These are phyloP conservation scores for Saccharomyces hybrid DNA, from an alignment of 1,139 yeast genomes.

Conservation along the genomic window DNA sequence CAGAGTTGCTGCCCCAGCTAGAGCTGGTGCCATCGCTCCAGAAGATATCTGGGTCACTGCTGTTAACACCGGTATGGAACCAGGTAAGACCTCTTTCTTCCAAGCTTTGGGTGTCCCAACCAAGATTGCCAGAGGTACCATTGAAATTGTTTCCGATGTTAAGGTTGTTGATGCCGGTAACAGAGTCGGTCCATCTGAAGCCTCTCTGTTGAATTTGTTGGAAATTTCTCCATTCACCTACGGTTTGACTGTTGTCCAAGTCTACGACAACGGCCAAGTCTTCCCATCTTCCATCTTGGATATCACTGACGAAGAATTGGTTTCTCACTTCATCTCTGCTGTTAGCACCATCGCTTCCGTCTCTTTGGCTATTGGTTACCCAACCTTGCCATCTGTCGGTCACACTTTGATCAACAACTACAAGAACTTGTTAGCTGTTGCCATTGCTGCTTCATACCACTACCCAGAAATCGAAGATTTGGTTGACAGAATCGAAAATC, in stretches of 20 bases:
- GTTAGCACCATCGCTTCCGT: conserved; percentile 89
- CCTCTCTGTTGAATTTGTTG: conserved; percentile 97
- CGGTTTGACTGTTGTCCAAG: conserved; percentile 95
- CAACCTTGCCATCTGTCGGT: conserved; percentile 98
- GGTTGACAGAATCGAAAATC: conserved; percentile 99
- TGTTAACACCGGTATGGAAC: conserved; percentile 99
- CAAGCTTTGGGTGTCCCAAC: conserved; percentile 99
- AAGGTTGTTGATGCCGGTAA: conserved; percentile 81
- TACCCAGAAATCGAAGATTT: conserved; percentile 98
- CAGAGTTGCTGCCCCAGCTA: conserved; percentile 53
- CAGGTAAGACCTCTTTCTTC: conserved; percentile 99
- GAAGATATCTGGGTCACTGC: conserved; percentile 96
- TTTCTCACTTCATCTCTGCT: conserved; percentile 87
- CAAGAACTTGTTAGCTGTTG: conserved; percentile 97
- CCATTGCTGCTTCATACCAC: conserved; percentile 97
- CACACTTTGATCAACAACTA: conserved; percentile 98
- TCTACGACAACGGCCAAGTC: conserved; percentile 96
- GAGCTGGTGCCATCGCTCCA: conserved; percentile 92
- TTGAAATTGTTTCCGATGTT: conserved; percentile 50
- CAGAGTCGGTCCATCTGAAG: conserved; percentile 99
- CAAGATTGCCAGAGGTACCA: conserved; percentile 97
- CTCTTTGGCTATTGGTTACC: conserved; percentile 97
- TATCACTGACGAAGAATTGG: conserved; percentile 95
- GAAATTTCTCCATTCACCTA: conserved; percentile 99
- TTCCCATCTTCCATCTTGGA: conserved; percentile 96